These are phyloP conservation scores for Neoboletus brunneissimus DNA, from an alignment of 768 basidiomycete species.

Conservation along the genomic window DNA sequence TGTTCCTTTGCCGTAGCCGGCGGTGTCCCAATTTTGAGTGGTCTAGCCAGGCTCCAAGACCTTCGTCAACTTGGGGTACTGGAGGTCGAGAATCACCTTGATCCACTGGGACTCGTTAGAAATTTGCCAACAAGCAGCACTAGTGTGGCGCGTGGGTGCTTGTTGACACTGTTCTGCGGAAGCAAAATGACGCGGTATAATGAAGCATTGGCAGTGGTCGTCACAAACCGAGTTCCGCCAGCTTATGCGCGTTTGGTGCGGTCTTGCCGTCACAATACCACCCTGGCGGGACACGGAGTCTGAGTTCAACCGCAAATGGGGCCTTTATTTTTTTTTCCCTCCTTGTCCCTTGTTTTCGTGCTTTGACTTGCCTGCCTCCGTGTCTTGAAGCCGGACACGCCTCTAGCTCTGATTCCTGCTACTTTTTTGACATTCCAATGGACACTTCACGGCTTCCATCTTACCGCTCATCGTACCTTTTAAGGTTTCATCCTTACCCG, in stretches of 20 bases:
- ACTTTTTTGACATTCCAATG: conserved; percentile 9
- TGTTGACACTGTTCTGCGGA: conserved; percentile 8
- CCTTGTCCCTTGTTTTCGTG: not conserved
- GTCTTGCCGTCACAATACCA: conserved; percentile 26
- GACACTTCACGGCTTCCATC: conserved; percentile 17
- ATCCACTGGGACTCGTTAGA: not conserved
- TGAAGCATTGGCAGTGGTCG: conserved; percentile 13
- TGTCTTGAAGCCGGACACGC: not conserved
- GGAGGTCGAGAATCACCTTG: conserved; percentile 4
- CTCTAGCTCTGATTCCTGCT: not conserved
- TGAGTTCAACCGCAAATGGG: conserved; percentile 20
- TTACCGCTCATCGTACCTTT: conserved; percentile 30
- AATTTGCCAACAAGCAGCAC: not conserved
- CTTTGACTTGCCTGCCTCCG: not conserved
- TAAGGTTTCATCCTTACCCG: conserved; percentile 31
- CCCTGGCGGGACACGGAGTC: conserved; percentile 23
- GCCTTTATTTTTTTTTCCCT: conserved; percentile 3
- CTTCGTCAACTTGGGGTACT: not conserved
- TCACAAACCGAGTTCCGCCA: conserved; percentile 18
- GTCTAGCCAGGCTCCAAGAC: not conserved
- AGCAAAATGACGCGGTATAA: conserved; percentile 14
- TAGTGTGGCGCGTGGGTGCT: not conserved
- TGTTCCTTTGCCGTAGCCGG: not conserved
- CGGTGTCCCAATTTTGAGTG: conserved; percentile 17
- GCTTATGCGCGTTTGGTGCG: conserved; percentile 23